These are phyloP conservation scores for Lasiodiplodia theobromae DNA, from an alignment of 2,329 filamentous ascomycete species.

Conservation along the genomic window DNA sequence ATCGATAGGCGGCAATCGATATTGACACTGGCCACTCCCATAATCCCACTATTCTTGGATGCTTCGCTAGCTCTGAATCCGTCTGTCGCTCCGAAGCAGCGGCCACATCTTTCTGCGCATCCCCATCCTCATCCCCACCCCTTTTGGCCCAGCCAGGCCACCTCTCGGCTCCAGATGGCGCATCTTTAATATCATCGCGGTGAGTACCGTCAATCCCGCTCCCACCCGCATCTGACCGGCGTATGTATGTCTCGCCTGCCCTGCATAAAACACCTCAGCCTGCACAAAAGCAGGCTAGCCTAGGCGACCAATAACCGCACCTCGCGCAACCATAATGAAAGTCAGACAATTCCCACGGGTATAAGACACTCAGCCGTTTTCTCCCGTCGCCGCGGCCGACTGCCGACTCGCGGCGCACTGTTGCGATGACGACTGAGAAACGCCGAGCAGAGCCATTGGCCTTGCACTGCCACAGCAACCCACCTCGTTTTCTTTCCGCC, in stretches of 20 bases:
- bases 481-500: conserved; percentile 1
- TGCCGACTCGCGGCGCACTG: conserved; percentile 1
- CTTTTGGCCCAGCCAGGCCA: conserved; percentile 16
- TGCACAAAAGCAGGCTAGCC: conserved; percentile 8
- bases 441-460: neutral
- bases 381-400: conserved; percentile 4
- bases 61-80: conserved; percentile 13
- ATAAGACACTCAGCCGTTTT: neutral
- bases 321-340: conserved; percentile 10
- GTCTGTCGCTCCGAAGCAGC: conserved; percentile 15
- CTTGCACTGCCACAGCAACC: conserved; percentile 22
- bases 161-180: conserved; percentile 25
- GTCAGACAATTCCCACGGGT: neutral
- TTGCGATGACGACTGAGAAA: conserved; percentile 2
- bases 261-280: conserved; percentile 10
- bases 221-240: conserved; percentile 7
- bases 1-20: conserved; percentile 27
- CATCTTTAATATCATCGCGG: conserved; percentile 21
- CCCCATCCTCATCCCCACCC: conserved; percentile 24
- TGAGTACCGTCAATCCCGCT: conserved; percentile 13
- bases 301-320: conserved; percentile 13
- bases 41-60: conserved; percentile 20
- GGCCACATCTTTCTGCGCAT: conserved; percentile 19
- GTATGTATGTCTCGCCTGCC: conserved; percentile 6
- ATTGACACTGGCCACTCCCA: conserved; percentile 11